A percentile compares a stretch with the other conserved stretches of the same genome.
phyloP scores from a whole-genome alignment of 2,329 filamentous ascomycete species.

The Fusarium torulosum region DNA sequence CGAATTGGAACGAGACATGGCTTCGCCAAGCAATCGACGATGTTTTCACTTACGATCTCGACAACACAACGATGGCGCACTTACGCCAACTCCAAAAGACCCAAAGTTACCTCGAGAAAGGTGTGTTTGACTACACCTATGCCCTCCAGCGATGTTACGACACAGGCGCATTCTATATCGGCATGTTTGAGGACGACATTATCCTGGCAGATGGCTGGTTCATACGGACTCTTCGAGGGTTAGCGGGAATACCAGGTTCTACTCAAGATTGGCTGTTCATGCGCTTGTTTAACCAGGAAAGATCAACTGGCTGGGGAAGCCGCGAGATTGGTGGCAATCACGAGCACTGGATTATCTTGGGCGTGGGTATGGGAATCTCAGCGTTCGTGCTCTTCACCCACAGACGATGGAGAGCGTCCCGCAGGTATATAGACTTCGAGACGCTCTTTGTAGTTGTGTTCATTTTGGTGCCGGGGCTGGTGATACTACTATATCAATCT shows the following conservation, averaged over 20 bases:
- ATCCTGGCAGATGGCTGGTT: slow-evolving; percentile 21
- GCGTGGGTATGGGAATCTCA: slow-evolving; percentile 3
- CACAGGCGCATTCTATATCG: slow-evolving; percentile 14
- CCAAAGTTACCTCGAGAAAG: slow-evolving; percentile 18
- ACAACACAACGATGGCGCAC: neutral
- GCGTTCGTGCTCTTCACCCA: neutral
- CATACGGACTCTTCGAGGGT: neutral
- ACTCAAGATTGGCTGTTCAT: slow-evolving; percentile 17
- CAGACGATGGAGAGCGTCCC: slow-evolving; percentile 6
- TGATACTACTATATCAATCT: slow-evolving; percentile 21
- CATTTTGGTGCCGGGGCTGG: slow-evolving; percentile 18
- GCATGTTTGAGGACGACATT: slow-evolving; percentile 26
- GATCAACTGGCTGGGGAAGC: slow-evolving; percentile 23
- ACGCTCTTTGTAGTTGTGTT: neutral
- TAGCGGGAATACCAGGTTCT: neutral
- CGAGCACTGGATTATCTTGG: slow-evolving; percentile 16
- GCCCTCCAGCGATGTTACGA: slow-evolving; percentile 19
- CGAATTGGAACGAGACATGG: slow-evolving; percentile 22
- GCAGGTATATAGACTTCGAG: slow-evolving; percentile 2
- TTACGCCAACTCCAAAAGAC: neutral
- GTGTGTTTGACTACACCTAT: slow-evolving; percentile 13
- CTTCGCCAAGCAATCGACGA: slow-evolving; percentile 14
- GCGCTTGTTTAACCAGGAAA: slow-evolving; percentile 27
- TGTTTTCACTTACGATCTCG: slow-evolving; percentile 13
- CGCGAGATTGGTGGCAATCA: slow-evolving; percentile 19